Evolutionary conservation across 306 rosid species (phyloP).

Genomic region (Canavalia gladiata): DNA sequence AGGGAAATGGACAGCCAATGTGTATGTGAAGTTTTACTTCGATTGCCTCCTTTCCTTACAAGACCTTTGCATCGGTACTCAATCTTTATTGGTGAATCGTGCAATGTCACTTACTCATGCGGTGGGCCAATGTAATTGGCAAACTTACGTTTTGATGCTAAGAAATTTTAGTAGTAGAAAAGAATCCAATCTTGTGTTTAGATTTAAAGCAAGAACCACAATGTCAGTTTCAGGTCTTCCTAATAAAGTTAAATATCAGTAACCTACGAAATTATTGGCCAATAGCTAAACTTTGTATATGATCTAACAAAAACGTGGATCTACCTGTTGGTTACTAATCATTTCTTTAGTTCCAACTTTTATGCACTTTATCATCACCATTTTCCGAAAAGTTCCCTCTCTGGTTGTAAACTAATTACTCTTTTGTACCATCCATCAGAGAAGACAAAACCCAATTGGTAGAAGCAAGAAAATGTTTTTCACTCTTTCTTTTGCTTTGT

Average conservation of each 20-base stretch:
- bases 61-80: constrained; percentile 72
- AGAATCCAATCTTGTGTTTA: constrained; percentile 29
- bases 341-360: not conserved
- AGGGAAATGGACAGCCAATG: constrained; percentile 73
- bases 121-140: constrained; percentile 59
- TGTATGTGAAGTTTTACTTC: constrained; percentile 62
- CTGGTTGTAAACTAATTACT: not conserved
- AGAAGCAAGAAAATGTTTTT: not conserved
- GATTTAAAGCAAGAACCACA: not conserved
- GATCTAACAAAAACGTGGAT: constrained; percentile 19
- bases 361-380: constrained; percentile 4
- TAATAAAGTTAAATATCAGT: not conserved
- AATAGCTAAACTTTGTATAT: not conserved
- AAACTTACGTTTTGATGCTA: not conserved
- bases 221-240: not conserved
- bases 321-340: not conserved
- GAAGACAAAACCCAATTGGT: not conserved
- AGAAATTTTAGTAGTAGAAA: constrained; percentile 11
- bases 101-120: constrained; percentile 68
- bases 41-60: constrained; percentile 65
- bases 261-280: not conserved
- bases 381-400: not conserved
- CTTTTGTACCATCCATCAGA: not conserved
- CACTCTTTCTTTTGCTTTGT: not conserved
- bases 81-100: constrained; percentile 58